Percentiles rank a stretch among this genome's conserved stretches.
Evolutionary conservation across 1,284 basidiomycete genomes (phyloP).

Genomic region (Psilocybe mexicana): DNA sequence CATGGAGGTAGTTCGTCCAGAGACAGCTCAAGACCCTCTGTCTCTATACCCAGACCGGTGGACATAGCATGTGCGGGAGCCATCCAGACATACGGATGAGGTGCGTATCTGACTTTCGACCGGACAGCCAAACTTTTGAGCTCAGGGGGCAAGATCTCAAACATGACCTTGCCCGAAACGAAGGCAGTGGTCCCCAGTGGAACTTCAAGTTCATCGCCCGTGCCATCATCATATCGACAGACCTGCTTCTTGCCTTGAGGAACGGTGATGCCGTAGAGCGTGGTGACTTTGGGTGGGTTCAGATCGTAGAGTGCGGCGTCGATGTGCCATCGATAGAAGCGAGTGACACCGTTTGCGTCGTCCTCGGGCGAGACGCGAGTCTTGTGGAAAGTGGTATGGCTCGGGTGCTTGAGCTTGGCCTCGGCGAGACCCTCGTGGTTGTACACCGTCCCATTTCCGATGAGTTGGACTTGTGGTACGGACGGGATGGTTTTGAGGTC

Average conservation of each 20-base stretch:
- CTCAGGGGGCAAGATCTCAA: conserved; percentile 73
- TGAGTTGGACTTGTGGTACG: conserved; percentile 84
- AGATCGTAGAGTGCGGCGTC: conserved; percentile 91
- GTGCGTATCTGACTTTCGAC: conserved; percentile 59
- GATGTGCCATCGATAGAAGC: conserved; percentile 94
- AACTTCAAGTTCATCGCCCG: conserved; percentile 79
- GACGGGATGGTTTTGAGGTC: conserved; percentile 87
- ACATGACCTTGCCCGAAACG: conserved; percentile 82
- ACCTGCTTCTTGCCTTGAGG: conserved; percentile 71
- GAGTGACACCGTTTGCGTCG: conserved; percentile 71
- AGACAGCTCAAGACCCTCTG: conserved; percentile 69
- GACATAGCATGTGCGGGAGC: conserved; percentile 67
- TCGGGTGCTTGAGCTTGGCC: conserved; percentile 76
- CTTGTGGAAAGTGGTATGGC: conserved; percentile 90
- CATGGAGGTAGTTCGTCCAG: conserved; percentile 69
- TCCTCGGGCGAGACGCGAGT: conserved; percentile 77
- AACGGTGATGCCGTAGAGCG: conserved; percentile 79
- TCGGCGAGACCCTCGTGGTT: conserved; percentile 78
- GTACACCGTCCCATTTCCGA: conserved; percentile 80
- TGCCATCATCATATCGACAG: conserved; percentile 87
- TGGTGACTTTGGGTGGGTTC: conserved; percentile 86
- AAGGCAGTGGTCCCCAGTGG: conserved; percentile 89
- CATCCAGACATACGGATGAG: conserved; percentile 89
- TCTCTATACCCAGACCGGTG: conserved; percentile 79
- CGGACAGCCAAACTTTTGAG: conserved; percentile 86